Evolutionary conservation across 192 early-diverging fungal genomes (phyloP).

Genomic region (Mortierella alpina): DNA sequence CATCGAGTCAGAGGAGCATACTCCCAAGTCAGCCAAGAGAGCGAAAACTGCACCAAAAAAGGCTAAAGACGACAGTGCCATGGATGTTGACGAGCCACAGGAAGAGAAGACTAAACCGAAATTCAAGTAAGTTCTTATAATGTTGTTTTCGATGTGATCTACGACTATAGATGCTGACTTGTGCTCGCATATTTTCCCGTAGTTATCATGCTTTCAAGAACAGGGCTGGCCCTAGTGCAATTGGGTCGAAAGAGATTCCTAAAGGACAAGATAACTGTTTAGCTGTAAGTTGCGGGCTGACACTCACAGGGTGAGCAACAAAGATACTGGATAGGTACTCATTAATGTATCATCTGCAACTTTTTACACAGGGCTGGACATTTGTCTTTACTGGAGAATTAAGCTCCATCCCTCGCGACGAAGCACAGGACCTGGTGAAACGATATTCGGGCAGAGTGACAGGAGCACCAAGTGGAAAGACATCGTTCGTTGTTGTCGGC

Average conservation of each 20-base stretch:
- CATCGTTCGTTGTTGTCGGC: slow-evolving; percentile 88
- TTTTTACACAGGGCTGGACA: slow-evolving; percentile 62
- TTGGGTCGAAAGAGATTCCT: slow-evolving; percentile 77
- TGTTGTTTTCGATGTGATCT: not conserved
- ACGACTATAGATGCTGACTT: not conserved
- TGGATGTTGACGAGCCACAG: slow-evolving; percentile 45
- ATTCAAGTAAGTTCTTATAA: slow-evolving; percentile 30
- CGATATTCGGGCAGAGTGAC: slow-evolving; percentile 83
- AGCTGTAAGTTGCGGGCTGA: slow-evolving; percentile 16
- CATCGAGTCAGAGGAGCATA: slow-evolving; percentile 15
- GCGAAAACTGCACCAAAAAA: slow-evolving; percentile 25
- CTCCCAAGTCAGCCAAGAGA: slow-evolving; percentile 17
- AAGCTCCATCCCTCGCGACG: slow-evolving; percentile 76
- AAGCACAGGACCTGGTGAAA: slow-evolving; percentile 86
- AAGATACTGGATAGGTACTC: not conserved
- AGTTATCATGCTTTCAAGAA: slow-evolving; percentile 46
- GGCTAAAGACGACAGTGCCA: slow-evolving; percentile 17
- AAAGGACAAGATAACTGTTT: slow-evolving; percentile 80
- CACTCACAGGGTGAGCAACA: not conserved
- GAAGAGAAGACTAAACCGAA: slow-evolving; percentile 40
- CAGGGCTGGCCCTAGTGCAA: slow-evolving; percentile 64
- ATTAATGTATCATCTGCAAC: not conserved
- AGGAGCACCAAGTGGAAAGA: slow-evolving; percentile 78
- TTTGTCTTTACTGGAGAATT: slow-evolving; percentile 98
- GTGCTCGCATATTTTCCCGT: not conserved